Base-by-base conservation (phyloP, 108 stramenopile species). In the Aurantiochytrium sp. region DNA sequence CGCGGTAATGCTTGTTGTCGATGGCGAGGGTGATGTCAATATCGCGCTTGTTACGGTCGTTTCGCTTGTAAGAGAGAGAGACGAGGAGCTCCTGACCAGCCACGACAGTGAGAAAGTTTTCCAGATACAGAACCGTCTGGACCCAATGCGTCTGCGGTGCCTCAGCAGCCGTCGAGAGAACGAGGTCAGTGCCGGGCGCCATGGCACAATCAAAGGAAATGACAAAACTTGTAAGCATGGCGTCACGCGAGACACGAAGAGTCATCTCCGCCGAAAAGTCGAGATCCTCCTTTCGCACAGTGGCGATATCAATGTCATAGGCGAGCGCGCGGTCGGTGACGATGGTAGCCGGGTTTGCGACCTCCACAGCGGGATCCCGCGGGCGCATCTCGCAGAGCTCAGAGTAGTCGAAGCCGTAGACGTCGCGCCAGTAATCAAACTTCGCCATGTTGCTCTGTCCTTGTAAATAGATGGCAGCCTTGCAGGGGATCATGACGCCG, bases 401-500 rank as follows among this genome's bases (percentile, higher is more conserved):
- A 69, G 72, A 47, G 42, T 55, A 69, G 47, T 72, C 71, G 72
- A 91, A 89, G 12, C 88, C 72, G 57, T 53, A 87, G 42, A 42
- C 88, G 18, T 91, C 89, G 25, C 89, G 42, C 88, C 88, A 88
- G 60, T 47, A 91, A 19, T 45, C 59, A 5, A 29, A 59, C 0
- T 87, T n/a, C 23, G 64, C 44, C 5, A 16, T 28, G 87, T 91
- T 57, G n/a, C 72, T 23, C 6, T 69, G 69, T 5, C 72, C 91
- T 5, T 89, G 89, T 12, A 88, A 3, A 29, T n/a, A 72, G 57
- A 91, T 91, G 76, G 90, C 49, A 6, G 89, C 91, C 5, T 44
- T 58, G 64, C 51, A n/a, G 18, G 91, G 91, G n/a, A 91, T 28
- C 87, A 91, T 55, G 44, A 87, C 14, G 12, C 91, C 91, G 19